Conservation (phyloP, 106 monocot genomes). For the Narthecium ossifragum region DNA sequence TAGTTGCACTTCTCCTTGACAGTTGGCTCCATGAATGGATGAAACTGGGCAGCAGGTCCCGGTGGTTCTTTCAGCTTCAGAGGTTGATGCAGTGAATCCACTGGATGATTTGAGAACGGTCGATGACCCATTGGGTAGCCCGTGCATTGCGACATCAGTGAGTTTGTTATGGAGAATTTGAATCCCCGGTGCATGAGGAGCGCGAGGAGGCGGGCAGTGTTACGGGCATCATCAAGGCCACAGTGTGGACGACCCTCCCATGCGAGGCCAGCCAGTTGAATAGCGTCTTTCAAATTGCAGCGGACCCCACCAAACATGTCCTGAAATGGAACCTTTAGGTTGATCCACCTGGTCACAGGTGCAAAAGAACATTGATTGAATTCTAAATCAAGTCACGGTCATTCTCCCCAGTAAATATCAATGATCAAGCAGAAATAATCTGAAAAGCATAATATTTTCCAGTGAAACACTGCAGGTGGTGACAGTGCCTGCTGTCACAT, state of each 20-base stretch:
- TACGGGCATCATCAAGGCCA: constrained; percentile 93
- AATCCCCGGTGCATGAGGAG: constrained; percentile 63
- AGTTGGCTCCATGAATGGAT: neutral
- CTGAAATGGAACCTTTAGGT: constrained; percentile 88
- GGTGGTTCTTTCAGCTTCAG: constrained; percentile 24
- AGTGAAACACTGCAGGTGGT: too few relatives aligned
- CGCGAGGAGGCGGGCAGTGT: constrained; percentile 78
- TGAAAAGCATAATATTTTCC: too few relatives aligned
- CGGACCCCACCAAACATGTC: constrained; percentile 57
- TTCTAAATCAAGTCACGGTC: too few relatives aligned
- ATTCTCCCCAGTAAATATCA: too few relatives aligned
- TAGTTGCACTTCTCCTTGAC: constrained; percentile 5
- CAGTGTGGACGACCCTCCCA: constrained; percentile 96
- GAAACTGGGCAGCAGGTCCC: constrained; percentile 3
- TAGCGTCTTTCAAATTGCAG: constrained; percentile 89
- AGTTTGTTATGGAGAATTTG: constrained; percentile 74
- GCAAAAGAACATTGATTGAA: neutral
- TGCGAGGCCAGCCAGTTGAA: constrained; percentile 65
- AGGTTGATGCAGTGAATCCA: neutral
- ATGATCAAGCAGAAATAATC: too few relatives aligned
- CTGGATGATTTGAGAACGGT: neutral
- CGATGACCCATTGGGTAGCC: constrained; percentile 7
- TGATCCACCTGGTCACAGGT: constrained; percentile 71
- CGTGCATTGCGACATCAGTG: constrained; percentile 22
- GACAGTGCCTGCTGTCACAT: too few relatives aligned